Percentiles rank a stretch among this genome's conserved stretches.
These are phyloP conservation scores for Pleurotus platypus DNA, from an alignment of 768 basidiomycete genomes.

Conservation along the genomic window DNA sequence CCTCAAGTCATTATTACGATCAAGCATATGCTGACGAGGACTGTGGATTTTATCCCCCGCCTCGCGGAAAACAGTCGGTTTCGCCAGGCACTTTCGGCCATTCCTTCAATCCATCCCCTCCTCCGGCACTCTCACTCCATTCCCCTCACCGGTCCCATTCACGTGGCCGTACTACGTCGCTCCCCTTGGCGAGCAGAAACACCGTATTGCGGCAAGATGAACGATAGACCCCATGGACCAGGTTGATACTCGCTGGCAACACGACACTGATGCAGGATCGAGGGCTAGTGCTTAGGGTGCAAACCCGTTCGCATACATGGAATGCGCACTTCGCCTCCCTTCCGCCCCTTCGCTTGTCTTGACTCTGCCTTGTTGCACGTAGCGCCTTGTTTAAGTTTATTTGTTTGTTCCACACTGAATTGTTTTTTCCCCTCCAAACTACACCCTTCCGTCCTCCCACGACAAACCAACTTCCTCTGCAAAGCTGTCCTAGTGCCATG, in stretches of 20 bases:
- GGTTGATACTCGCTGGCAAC: conserved; percentile 47
- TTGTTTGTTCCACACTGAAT: too few species aligned
- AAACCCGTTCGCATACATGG: conserved; percentile 44
- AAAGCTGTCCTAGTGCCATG: too few species aligned
- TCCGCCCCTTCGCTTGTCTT: conserved; percentile 53
- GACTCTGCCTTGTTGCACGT: background rate
- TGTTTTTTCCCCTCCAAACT: too few species aligned
- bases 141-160: background rate
- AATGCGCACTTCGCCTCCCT: conserved; percentile 53
- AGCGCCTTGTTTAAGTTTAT: too few species aligned
- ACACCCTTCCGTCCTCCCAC: too few species aligned
- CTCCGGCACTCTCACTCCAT: background rate
- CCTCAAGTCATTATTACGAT: too few species aligned
- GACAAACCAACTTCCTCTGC: too few species aligned
- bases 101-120: conserved; percentile 8
- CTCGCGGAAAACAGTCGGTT: conserved; percentile 17
- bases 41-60: conserved; percentile 16
- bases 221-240: conserved; percentile 46
- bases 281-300: conserved; percentile 50
- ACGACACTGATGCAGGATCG: conserved; percentile 74
- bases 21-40: conserved; percentile 25
- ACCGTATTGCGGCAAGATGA: conserved; percentile 28
- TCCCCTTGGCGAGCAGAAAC: conserved; percentile 14
- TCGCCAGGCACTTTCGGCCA: conserved; percentile 11
- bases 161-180: conserved; percentile 7